Evolutionary conservation across 73 alveolate species (phyloP), one percentile per base, ranked within the genome.

Genomic region (Paramecium octaurelia): DNA sequence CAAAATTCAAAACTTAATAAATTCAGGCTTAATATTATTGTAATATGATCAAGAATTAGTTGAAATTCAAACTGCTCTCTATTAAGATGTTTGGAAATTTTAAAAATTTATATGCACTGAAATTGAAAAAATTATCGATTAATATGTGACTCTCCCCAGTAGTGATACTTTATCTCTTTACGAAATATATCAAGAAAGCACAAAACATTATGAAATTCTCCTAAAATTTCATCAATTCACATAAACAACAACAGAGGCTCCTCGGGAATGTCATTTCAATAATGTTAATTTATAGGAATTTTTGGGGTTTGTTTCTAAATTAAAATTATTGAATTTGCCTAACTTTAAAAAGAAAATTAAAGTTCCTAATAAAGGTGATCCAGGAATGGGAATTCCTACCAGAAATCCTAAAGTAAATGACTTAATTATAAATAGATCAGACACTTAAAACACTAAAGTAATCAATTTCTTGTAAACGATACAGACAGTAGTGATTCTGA

Each of bases 351-450:
- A 80, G 57, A 42, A 31, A 21, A 23, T 80, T 3, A 80, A 80
- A 46, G 91, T 80, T 24, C 91, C 91, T n/a, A 80, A 80, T 35
- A 80, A 80, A 80, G 48, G 57, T 34, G 29, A 80, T 46, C 91
- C 91, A 8, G 48, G 91, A 21, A 80, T 80, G 91, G 91, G 91
- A 3, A 31, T 80, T 18, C 91, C 91, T 20, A 80, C 73, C 12
- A 12, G 34, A 20, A 40, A 80, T 80, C 91, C 91, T 0, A 80
- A 80, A 31, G 91, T 80, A 80, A 11, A 27, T 3, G 8, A 11
- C 12, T 43, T 12, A 54, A 5, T 54, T 18, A 54, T 54, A 80
- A 10, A 16, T 44, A 80, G 91, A 16, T 35, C 16, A 40, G 48
- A 46, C 91, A 80, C 44, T 24, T 80, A 18, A 44, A 35, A 48